Evolutionary conservation across 352 stramenopile genomes (phyloP).

Genomic region (Thalassiosira hispida): DNA sequence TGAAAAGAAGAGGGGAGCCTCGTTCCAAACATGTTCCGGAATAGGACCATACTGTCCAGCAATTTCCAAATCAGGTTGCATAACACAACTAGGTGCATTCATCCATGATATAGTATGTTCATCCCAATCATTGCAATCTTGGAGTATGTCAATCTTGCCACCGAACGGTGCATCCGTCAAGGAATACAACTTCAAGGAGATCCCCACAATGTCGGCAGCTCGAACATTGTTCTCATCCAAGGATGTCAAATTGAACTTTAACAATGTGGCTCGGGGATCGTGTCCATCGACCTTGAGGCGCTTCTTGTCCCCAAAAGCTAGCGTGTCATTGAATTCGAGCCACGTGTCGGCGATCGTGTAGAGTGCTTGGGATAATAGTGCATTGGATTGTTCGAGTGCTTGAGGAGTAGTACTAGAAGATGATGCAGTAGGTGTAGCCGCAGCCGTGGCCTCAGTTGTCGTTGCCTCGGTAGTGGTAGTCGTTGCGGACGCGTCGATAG

Average conservation of each 20-base stretch:
- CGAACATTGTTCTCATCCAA: too few relatives aligned
- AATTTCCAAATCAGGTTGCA: background rate
- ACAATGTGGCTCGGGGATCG: background rate
- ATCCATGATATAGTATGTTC: background rate
- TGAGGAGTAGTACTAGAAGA: too few relatives aligned
- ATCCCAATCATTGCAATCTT: background rate
- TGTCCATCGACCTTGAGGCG: constrained; percentile 4
- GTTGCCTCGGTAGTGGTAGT: too few relatives aligned
- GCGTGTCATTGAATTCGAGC: background rate
- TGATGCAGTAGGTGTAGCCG: too few relatives aligned
- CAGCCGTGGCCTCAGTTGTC: too few relatives aligned
- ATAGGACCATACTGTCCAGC: background rate
- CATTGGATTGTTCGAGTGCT: too few relatives aligned
- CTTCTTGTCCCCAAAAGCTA: background rate
- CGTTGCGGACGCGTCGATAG: too few relatives aligned
- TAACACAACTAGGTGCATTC: constrained; percentile 3
- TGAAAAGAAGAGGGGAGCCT: background rate
- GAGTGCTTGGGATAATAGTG: background rate
- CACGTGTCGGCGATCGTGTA: background rate
- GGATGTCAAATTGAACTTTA: background rate
- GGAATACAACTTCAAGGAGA: background rate
- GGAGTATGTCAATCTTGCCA: constrained; percentile 3
- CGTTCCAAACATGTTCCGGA: background rate
- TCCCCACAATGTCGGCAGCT: background rate
- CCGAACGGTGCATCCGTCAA: background rate